Conservation (phyloP, 192 early-diverging fungal species). For the Phycomyces nitens region DNA sequence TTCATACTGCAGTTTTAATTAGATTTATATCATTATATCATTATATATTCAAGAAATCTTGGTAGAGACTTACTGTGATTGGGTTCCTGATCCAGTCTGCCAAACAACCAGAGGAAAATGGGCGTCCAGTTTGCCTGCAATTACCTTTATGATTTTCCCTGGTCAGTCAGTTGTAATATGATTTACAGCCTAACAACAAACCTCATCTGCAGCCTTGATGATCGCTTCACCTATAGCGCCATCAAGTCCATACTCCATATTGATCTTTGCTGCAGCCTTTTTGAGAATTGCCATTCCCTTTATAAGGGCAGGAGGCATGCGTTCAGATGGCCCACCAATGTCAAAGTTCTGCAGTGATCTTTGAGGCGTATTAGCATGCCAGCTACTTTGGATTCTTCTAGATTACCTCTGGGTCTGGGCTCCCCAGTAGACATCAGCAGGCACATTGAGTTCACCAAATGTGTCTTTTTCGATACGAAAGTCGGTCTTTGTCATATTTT, state of each 20-base stretch:
- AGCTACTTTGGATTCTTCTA: too few species aligned
- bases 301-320: constrained; percentile 93
- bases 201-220: constrained; percentile 83
- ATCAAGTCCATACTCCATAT: constrained; percentile 83
- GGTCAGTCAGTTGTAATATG: too few species aligned
- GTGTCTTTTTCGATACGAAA: constrained; percentile 72
- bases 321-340: constrained; percentile 85
- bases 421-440: constrained; percentile 91
- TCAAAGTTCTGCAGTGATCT: constrained; percentile 93
- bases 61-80: constrained; percentile 66
- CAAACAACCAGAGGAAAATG: constrained; percentile 97
- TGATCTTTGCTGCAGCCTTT: constrained; percentile 88
- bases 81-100: constrained; percentile 97
- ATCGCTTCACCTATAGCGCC: constrained; percentile 82
- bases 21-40: background rate
- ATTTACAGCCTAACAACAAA: constrained; percentile 14
- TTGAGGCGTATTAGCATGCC: too few species aligned
- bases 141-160: constrained; percentile 57
- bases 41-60: background rate
- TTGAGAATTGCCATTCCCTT: constrained; percentile 91
- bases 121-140: constrained; percentile 82
- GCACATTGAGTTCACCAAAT: constrained; percentile 92
- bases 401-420: constrained; percentile 89
- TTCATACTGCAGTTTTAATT: constrained; percentile 75
- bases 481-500: constrained; percentile 7